Percentiles rank a stretch among this genome's conserved stretches.
These are phyloP conservation scores for Ogataea nonfermentans DNA, from an alignment of 805 yeast genomes.

Conservation along the genomic window DNA sequence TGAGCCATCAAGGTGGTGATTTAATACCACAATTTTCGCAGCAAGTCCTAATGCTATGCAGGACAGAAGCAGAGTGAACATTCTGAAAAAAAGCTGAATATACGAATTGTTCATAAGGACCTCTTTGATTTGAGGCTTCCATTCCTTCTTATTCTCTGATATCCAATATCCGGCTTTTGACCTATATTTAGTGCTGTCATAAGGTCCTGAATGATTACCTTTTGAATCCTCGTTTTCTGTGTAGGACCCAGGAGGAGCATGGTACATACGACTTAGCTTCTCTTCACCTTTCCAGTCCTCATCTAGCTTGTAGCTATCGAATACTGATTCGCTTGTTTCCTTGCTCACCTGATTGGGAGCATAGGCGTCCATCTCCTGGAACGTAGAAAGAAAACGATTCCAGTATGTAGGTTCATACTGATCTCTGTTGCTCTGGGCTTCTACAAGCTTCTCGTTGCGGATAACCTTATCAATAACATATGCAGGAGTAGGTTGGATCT, in stretches of 20 bases:
- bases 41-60: slow-evolving; percentile 74
- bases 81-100: slow-evolving; percentile 73
- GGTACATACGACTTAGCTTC: slow-evolving; percentile 53
- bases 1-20: slow-evolving; percentile 36
- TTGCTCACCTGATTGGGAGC: slow-evolving; percentile 46
- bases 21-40: slow-evolving; percentile 47
- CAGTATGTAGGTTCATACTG: slow-evolving; percentile 3
- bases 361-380: slow-evolving; percentile 40
- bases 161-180: slow-evolving; percentile 69
- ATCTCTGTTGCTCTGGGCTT: background rate
- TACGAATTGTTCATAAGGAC: slow-evolving; percentile 73
- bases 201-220: slow-evolving; percentile 23
- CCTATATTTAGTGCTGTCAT: slow-evolving; percentile 39
- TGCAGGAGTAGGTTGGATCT: slow-evolving; percentile 50
- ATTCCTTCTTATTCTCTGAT: slow-evolving; percentile 55
- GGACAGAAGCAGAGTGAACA: slow-evolving; percentile 56
- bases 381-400: slow-evolving; percentile 9
- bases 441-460: slow-evolving; percentile 22
- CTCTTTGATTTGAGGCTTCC: slow-evolving; percentile 60
- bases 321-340: slow-evolving; percentile 24
- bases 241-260: slow-evolving; percentile 29
- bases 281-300: slow-evolving; percentile 73
- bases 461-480: slow-evolving; percentile 52
- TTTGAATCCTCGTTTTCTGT: slow-evolving; percentile 17
- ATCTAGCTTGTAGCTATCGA: slow-evolving; percentile 34